Evolutionary conservation across 1,139 yeast species (phyloP), one percentile per base, ranked within the genome.

Genomic region (Debaryomyces robertsiae): DNA sequence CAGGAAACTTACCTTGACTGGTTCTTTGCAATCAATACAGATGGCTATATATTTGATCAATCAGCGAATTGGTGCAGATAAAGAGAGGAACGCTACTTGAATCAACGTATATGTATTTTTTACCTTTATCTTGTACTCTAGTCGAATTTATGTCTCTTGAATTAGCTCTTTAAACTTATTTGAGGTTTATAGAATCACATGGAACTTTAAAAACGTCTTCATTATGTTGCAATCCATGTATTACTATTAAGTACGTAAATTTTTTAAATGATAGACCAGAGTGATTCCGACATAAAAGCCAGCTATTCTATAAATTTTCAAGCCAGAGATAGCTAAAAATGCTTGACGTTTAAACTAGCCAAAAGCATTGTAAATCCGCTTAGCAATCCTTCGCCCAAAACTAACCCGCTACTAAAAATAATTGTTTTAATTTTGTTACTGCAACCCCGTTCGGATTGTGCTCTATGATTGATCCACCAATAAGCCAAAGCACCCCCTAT

Each of bases 351-450:
- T 45, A 87, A 54, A 50, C 87, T 79, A 1, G 95, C 84, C 54
- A 90, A 68, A 2, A 85, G 53, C 91, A 93, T 84, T 25, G 87
- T 84, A 28, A 87, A 69, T 14, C 86, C 87, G 57, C 96, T 87
- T 49, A 89, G 79, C 37, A 91, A 69, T 1, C 98, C 98, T 61
- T 93, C 98, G 11, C 98, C 98, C 27, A 93, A 68, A 2, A 93
- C 95, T 48, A 93, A 69, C 0, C 98, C 98, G 54, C 95, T 84
- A 52, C 96, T 88, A 50, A 88, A 81, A 17, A 93, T 90, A 46
- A 91, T 88, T 81, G 89, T 75, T 36, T 75, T 75, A 1, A 91
- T 86, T 46, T 75, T 76, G 10, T 76, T 75, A 36, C 63, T 60
- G 24, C 65, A 62, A 14, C 60, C 59, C 6, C 58, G 44, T 24